These are phyloP conservation scores for Pleurozium schreberi DNA, from an alignment of 225 moss, liverwort and hornwort species.

Conservation along the genomic window DNA sequence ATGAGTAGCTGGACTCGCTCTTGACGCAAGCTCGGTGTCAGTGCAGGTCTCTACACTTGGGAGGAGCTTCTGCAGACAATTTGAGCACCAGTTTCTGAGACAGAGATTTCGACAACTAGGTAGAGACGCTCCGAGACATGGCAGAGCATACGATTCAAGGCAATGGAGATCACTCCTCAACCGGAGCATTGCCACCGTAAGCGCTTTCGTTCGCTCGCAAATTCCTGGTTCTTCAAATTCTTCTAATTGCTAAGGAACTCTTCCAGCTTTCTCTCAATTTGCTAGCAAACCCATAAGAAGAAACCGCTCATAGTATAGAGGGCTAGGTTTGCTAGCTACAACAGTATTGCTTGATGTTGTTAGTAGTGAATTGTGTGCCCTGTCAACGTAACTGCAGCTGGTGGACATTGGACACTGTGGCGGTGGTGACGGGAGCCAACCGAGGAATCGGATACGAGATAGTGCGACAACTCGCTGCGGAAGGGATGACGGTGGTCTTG, in stretches of 20 bases:
- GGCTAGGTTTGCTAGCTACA: neutral
- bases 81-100: neutral
- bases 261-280: neutral
- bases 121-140: neutral
- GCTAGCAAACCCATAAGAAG: neutral
- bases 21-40: neutral
- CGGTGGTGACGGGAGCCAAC: neutral
- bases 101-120: neutral
- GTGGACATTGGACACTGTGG: neutral
- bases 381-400: neutral
- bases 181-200: neutral
- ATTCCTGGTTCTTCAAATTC: rapidly evolving
- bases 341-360: neutral
- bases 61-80: neutral
- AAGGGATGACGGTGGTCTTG: neutral
- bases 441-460: neutral
- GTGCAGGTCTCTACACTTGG: neutral
- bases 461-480: neutral
- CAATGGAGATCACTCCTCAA: neutral
- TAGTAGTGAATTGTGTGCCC: no score
- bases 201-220: neutral
- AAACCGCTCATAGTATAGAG: no score
- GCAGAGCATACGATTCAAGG: no score
- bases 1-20: neutral
- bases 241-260: no score